phyloP scores from a whole-genome alignment of 768 basidiomycete species.

The Tulasnella sp. region DNA sequence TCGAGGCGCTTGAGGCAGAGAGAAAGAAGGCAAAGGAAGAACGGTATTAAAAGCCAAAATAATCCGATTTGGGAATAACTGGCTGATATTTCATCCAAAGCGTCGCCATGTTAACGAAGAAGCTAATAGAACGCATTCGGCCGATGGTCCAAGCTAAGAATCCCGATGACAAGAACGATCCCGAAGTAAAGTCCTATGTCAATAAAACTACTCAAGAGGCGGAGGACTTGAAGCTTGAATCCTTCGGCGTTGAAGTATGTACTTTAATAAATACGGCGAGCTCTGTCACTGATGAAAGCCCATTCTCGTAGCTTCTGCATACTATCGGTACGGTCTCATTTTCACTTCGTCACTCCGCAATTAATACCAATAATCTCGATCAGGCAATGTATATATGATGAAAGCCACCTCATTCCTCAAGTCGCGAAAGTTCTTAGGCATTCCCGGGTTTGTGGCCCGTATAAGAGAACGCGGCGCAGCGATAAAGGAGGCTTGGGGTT shows the following conservation, averaged over 20 bases:
- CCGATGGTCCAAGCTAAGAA: slow-evolving; percentile 90
- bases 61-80: not conserved
- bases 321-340: slow-evolving; percentile 59
- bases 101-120: slow-evolving; percentile 59
- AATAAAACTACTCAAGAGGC: slow-evolving; percentile 78
- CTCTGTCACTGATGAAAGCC: not conserved
- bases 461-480: slow-evolving; percentile 92
- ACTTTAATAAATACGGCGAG: slow-evolving; percentile 25
- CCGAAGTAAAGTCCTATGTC: slow-evolving; percentile 81
- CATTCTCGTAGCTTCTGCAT: slow-evolving; percentile 67
- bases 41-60: slow-evolving; percentile 45
- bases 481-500: slow-evolving; percentile 96
- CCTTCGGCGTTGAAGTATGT: slow-evolving; percentile 91
- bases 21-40: slow-evolving; percentile 77
- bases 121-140: slow-evolving; percentile 81
- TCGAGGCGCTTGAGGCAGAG: slow-evolving; percentile 80
- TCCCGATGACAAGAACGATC: slow-evolving; percentile 78
- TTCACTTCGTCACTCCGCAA: not conserved
- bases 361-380: not conserved
- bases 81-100: not conserved
- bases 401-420: slow-evolving; percentile 93
- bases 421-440: slow-evolving; percentile 86
- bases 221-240: slow-evolving; percentile 94
- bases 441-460: slow-evolving; percentile 89
- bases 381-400: slow-evolving; percentile 81